Conservation (phyloP, 2,329 filamentous ascomycete genomes). For the Pseudogymnoascus sp. region DNA sequence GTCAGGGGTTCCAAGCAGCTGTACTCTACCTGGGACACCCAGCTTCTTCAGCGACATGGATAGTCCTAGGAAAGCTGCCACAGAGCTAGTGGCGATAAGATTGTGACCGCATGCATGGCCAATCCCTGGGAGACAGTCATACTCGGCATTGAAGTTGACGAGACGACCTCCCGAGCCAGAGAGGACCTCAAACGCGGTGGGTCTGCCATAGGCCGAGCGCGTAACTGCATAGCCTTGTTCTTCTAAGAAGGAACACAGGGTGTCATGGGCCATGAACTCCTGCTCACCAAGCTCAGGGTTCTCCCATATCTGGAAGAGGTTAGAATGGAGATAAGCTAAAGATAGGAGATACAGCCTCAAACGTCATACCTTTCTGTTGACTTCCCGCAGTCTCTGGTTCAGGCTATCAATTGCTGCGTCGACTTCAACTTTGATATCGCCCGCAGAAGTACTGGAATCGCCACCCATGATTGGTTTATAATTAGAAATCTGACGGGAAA, state of each 20-base stretch:
- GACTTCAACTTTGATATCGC: neutral
- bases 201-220: constrained; percentile 41
- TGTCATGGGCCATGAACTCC: constrained; percentile 41
- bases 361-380: neutral
- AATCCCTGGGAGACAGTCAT: constrained; percentile 32
- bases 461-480: neutral
- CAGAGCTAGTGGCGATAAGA: constrained; percentile 32
- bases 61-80: constrained; percentile 30
- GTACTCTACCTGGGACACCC: constrained; percentile 12
- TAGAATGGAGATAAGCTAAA: neutral
- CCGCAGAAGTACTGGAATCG: neutral
- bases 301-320: constrained; percentile 35
- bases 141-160: constrained; percentile 32
- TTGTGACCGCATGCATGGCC: constrained; percentile 39
- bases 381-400: neutral
- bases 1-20: constrained; percentile 33
- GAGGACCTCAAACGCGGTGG: constrained; percentile 44
- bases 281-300: constrained; percentile 41
- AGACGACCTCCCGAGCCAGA: constrained; percentile 37
- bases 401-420: neutral
- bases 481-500: neutral
- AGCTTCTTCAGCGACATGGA: constrained; percentile 10
- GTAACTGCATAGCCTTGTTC: constrained; percentile 41
- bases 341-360: neutral
- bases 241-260: constrained; percentile 39